Evolutionary conservation across 495 filamentous ascomycete species (phyloP), one percentile per base, ranked within the genome.

Genomic region (Thozetella sp.): DNA sequence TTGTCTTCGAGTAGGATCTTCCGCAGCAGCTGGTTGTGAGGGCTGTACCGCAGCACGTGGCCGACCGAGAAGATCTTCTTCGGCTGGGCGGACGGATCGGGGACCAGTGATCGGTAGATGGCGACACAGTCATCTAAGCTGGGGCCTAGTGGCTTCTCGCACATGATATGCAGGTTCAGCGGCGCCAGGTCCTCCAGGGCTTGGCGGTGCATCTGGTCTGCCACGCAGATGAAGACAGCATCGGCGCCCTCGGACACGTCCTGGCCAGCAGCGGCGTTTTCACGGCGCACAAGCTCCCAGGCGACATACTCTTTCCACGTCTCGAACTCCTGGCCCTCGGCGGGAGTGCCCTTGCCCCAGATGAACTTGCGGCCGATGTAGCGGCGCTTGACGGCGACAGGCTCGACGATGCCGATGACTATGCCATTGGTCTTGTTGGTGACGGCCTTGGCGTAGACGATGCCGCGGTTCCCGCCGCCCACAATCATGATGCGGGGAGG

Each of bases 311-410:
- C 11, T 3, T 48, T 19, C 43, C 43, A 48, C 11, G 12, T n/a
- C 43, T 11, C 43, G 20, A 48, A 48, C 43, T 48, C 43, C 43
- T 48, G 43, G 11, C 43, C 43, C 43, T 48, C 43, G 9, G 4
- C 20, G 3, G 43, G 43, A 4, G 43, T n/a, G 6, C 9, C 6
- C n/a, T 48, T 48, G 43, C 43, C 43, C 43, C 43, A 48, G 43
- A 48, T 48, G n/a, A 48, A 48, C 10, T 48, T 48, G n/a, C 43
- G 43, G 43, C 43, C 43, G n/a, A 48, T 48, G n/a, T 48, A 48
- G 43, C 43, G 43, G 43, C 43, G 43, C 43, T 48, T 48, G 43
- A 48, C 43, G 43, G 43, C 43, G 4, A 48, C n/a, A 19, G 43
- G 43, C 43, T 48, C 43, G 43, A 48, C 43, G n/a, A 48, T 48